A percentile compares a stretch with the other conserved stretches of the same genome.
Evolutionary conservation across 2,329 filamentous ascomycete genomes (phyloP).

Genomic region (Plectosphaerella cucumerina): DNA sequence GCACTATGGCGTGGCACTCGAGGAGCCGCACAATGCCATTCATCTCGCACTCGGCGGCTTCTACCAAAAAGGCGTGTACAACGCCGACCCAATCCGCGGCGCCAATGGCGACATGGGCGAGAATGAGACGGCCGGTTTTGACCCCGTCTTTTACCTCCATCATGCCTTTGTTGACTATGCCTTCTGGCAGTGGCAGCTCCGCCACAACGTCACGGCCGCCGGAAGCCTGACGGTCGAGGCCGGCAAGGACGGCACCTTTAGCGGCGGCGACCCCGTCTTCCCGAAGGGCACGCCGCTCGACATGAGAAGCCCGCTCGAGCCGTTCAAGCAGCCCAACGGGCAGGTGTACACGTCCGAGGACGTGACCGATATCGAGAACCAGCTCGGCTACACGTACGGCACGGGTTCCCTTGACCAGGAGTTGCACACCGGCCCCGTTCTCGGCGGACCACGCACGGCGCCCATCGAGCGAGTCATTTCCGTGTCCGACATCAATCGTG

Average conservation of each 20-base stretch:
- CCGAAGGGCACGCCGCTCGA: too few relatives aligned
- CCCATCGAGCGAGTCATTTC: background rate
- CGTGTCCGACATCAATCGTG: slow-evolving; percentile 15
- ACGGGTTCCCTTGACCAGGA: slow-evolving; percentile 7
- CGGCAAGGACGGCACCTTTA: slow-evolving; percentile 7
- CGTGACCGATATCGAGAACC: too few relatives aligned
- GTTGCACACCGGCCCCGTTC: slow-evolving; percentile 7
- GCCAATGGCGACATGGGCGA: slow-evolving; percentile 28
- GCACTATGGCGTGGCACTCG: slow-evolving; percentile 16
- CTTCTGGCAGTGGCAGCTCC: slow-evolving; percentile 25
- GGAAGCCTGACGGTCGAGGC: slow-evolving; percentile 2
- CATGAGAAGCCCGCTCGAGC: too few relatives aligned
- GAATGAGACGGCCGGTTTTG: slow-evolving; percentile 29
- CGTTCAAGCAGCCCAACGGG: too few relatives aligned
- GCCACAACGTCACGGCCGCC: slow-evolving; percentile 3
- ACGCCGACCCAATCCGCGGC: slow-evolving; percentile 5
- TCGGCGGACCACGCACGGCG: background rate
- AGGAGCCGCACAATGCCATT: slow-evolving; percentile 20
- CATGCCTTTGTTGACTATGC: slow-evolving; percentile 23
- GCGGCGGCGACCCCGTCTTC: too few relatives aligned
- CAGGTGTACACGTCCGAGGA: too few relatives aligned
- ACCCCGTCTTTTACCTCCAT: slow-evolving; percentile 27
- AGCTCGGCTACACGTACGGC: too few relatives aligned
- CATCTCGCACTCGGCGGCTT: slow-evolving; percentile 23
- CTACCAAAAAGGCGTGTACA: slow-evolving; percentile 5